Conservation (phyloP, 1,139 yeast genomes). For the Nakaseomyces bracarensis region DNA sequence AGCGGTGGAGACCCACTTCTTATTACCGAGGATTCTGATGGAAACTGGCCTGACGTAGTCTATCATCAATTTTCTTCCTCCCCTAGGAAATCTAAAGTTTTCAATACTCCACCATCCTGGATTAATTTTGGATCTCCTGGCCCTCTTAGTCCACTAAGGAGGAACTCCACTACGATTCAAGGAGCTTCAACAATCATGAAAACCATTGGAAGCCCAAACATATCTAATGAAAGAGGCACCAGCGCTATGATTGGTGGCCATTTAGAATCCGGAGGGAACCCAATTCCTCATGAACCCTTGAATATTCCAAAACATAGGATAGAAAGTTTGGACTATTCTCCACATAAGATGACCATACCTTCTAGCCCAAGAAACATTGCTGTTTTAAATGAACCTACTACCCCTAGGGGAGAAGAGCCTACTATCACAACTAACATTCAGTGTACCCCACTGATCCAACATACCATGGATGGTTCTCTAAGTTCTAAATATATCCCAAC, state of each 20-base stretch:
- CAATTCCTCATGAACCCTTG: conserved; percentile 25
- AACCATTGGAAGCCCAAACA: conserved; percentile 4
- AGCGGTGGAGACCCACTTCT: conserved; percentile 28
- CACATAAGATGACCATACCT: conserved; percentile 3
- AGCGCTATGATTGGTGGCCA: conserved; percentile 10
- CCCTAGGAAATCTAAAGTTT: conserved; percentile 19
- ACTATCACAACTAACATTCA: conserved; percentile 16
- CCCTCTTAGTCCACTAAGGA: conserved; percentile 10
- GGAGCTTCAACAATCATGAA: neutral
- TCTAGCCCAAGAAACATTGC: conserved; percentile 5
- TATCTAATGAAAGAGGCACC: conserved; percentile 4
- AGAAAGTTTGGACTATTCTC: conserved; percentile 1
- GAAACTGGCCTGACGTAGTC: conserved; percentile 21
- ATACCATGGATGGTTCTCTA: conserved; percentile 28
- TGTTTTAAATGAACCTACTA: conserved; percentile 14
- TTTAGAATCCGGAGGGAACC: conserved; percentile 21
- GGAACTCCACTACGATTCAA: conserved; percentile 7
- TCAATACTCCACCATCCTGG: conserved; percentile 29
- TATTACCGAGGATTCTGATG: conserved; percentile 24
- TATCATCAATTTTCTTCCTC: conserved; percentile 17
- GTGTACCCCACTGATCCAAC: conserved; percentile 27
- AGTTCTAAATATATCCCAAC: conserved; percentile 16
- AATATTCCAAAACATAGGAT: neutral
- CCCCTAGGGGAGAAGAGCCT: conserved; percentile 15
- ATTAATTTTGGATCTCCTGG: conserved; percentile 18